A percentile compares a stretch with the other conserved stretches of the same genome.
Conservation (phyloP, 106 monocot genomes). For the Alisma plantagoaquatica region DNA sequence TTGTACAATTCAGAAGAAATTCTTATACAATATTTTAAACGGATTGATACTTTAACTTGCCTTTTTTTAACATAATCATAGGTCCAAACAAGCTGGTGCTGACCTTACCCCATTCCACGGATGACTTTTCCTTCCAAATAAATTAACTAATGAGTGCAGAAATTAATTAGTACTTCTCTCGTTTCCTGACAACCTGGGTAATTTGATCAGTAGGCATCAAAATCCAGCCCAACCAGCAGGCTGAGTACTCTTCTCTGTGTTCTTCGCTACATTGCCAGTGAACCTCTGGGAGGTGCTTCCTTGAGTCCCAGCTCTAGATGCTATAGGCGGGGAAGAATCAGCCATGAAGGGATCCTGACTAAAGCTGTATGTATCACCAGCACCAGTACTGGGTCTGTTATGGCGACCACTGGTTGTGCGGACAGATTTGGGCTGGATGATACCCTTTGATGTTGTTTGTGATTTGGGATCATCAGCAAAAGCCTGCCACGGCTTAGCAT, state of each 20-base stretch:
- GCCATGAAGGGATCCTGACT: slow-evolving; percentile 56
- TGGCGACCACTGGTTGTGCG: slow-evolving; percentile 39
- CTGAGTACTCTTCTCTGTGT: slow-evolving; percentile 30
- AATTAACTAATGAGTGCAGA: no score
- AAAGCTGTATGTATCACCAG: slow-evolving; percentile 40
- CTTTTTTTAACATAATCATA: no score
- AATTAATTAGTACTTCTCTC: no score
- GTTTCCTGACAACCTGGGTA: no score
- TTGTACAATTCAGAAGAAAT: no score
- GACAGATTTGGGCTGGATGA: slow-evolving; percentile 49
- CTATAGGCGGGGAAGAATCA: slow-evolving; percentile 7
- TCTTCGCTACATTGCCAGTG: slow-evolving; percentile 17
- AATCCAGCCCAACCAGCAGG: slow-evolving; percentile 95
- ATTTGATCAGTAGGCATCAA: no score
- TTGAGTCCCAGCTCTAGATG: slow-evolving; percentile 10
- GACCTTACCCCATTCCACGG: no score
- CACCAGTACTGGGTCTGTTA: slow-evolving; percentile 4
- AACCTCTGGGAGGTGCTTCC: slow-evolving; percentile 31
- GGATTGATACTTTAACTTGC: no score
- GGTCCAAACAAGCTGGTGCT: no score
- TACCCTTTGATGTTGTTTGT: slow-evolving; percentile 10
- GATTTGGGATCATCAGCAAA: slow-evolving; percentile 45
- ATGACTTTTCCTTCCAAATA: no score
- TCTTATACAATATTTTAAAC: no score
- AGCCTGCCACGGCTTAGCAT: slow-evolving; percentile 55